Evolutionary conservation across 2,329 filamentous ascomycete genomes (phyloP).

Genomic region (Botrytis byssoidea): DNA sequence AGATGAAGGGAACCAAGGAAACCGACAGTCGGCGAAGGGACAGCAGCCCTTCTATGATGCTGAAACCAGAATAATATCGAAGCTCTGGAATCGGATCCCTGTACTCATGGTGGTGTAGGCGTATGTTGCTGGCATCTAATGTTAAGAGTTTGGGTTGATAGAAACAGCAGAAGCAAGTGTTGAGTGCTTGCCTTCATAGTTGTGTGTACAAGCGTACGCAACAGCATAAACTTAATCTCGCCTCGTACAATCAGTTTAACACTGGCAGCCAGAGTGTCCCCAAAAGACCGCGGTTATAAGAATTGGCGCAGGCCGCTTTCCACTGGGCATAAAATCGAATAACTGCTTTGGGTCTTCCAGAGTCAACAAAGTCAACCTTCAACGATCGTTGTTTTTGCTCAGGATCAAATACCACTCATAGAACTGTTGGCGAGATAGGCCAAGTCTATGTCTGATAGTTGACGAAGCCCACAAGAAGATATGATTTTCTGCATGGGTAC

Average conservation of each 20-base stretch:
- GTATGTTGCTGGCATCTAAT: neutral
- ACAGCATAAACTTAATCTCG: neutral
- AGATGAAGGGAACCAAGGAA: neutral
- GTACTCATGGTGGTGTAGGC: neutral
- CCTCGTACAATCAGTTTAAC: neutral
- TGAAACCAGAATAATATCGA: neutral
- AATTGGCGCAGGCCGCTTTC: neutral
- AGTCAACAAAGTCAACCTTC: neutral
- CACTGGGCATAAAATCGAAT: neutral
- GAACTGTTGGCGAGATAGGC: neutral
- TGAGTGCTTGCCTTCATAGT: neutral
- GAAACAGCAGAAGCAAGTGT: neutral
- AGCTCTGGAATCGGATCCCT: neutral
- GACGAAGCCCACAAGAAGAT: neutral
- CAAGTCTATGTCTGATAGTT: neutral
- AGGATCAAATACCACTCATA: neutral
- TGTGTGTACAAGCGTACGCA: neutral
- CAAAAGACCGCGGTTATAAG: neutral
- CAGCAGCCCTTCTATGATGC: neutral
- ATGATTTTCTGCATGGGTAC: neutral
- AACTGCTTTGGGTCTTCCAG: accelerated
- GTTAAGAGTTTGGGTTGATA: neutral
- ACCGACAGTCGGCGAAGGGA: neutral
- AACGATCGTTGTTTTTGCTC: neutral
- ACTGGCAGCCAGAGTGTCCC: neutral